Base-by-base conservation (phyloP, 192 early-diverging fungal species). In the Coemansia sp. region DNA sequence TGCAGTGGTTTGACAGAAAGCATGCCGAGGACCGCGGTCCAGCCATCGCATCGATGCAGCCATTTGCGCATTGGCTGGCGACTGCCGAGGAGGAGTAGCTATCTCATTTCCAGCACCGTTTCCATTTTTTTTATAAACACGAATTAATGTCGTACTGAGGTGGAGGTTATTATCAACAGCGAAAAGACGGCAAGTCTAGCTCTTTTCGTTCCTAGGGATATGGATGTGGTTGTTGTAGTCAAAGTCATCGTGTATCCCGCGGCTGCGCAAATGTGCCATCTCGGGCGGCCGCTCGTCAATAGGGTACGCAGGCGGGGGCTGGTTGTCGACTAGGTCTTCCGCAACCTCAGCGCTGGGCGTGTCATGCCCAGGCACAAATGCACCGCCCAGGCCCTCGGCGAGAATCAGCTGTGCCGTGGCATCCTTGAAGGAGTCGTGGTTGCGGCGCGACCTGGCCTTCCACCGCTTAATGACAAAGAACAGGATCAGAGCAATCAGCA, bases 1-100 rank as follows among this genome's bases (percentile, higher is more conserved):
- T 88, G 60, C 61, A 76, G 29, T 95, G 94, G 94, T 80, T 74
- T 47, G 56, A 38, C 15, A 41, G 41, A 19, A 71, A 65, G 35
- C 88, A 87, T 45, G 70, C 80, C 49, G 60, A 79, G 1, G 66
- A 62, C 39, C 51, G 63, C 47, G 63, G 65, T 6, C 77, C 78
- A 8, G 87, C 83, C 15, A 70, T 78, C 12, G 74, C 72, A 27
- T 87, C 88, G 14, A 68, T 94, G 47, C 89, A 87, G 68, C 87
- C 91, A 56, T 93, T 95, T 74, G 78, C 92, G 42, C 79, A 88
- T 54, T 95, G 94, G 94, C 73, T 95, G 29, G 85, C 82, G 32
- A 91, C 91, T 47, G 92, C 91, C 4, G 93, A 94, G 65, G 93
- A 94, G 62, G 93, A 95, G 76, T 89, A 91, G 17, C 11, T 17